Base-by-base conservation (phyloP, 768 basidiomycete species). In the Pulveroboletus sp. region DNA sequence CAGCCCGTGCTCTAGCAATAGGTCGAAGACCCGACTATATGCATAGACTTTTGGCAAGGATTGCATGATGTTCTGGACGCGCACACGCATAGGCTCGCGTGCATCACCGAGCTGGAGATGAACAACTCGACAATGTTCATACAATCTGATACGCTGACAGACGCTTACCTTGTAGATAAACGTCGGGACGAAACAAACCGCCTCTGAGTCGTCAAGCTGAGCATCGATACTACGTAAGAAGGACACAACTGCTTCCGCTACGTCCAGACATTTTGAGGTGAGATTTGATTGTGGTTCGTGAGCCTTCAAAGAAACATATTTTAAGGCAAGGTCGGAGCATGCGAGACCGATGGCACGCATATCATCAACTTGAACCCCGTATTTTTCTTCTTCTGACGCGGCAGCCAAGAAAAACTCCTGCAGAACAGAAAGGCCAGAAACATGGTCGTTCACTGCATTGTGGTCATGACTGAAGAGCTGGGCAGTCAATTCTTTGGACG, bases 381-480 rank as follows among this genome's bases (percentile, higher is more conserved):
- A 76, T 44, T 71, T 73, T 36, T 86, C 80, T 26, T 82, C 80
- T 17, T 77, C 79, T 19, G 73, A 72, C 23, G 79, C 73, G 16
- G 81, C 77, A 42, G 71, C 72, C 43, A 79, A 66, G 68, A 83
- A 93, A 62, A 91, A 86, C 2, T 94, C 90, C 45, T 82, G 78
- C 19, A 98, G 75, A 42, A 72, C 76, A 6, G 78, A 73, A 45
- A 98, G 68, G 6, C 89, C 95, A n/a, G 75, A 73, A 45, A 95
- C 77, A 60, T 89, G 85, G 64, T 98, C 96, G 59, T 92, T 94
- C 55, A 97, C 86, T 6, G 93, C 91, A 56, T 87, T 90, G 66
- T 97, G 96, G 59, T 96, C 96, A 52, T 88, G 89, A 62, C 95
- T 97, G 73, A 97, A 99, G 24, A 99, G 74, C 24, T 81, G 81